Evolutionary conservation across 78 protist genomes (phyloP).

Genomic region (Dictyostelium discoideum): DNA sequence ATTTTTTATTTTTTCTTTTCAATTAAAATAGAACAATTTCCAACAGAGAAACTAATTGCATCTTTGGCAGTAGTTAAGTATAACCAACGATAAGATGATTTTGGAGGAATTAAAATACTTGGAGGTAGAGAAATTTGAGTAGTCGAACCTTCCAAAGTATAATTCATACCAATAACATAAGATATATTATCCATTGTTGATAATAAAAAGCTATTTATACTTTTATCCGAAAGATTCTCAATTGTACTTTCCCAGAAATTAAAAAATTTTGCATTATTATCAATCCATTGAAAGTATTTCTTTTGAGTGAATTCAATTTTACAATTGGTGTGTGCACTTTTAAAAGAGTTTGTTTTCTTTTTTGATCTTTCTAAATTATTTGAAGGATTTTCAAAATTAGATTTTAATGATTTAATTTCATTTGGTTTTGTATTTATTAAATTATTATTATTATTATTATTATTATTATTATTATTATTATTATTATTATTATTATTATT

Average conservation of each 20-base stretch:
- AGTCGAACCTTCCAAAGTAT: not conserved
- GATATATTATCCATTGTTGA: constrained; percentile 46
- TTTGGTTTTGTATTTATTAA: not conserved
- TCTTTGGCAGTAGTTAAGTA: constrained; percentile 2
- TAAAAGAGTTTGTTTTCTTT: not conserved
- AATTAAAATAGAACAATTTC: not conserved
- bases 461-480: too few species aligned
- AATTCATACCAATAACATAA: constrained; percentile 16
- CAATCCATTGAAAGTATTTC: constrained; percentile 54
- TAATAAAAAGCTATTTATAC: not conserved
- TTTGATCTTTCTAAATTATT: not conserved
- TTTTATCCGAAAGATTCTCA: not conserved
- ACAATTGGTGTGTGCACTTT: not conserved
- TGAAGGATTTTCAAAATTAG: not conserved
- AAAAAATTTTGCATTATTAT: constrained; percentile 16
- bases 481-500: not conserved
- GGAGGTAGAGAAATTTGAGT: constrained; percentile 5
- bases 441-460: not conserved
- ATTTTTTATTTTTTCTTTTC: not conserved
- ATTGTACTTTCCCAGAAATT: constrained; percentile 10
- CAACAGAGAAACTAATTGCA: constrained; percentile 7
- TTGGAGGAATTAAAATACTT: not conserved
- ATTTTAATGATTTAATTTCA: not conserved
- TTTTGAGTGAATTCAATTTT: constrained; percentile 25
- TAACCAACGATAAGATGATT: constrained; percentile 42